Conservation (phyloP, 225 moss, liverwort and hornwort genomes). For the Rhytidiadelphus loreus region DNA sequence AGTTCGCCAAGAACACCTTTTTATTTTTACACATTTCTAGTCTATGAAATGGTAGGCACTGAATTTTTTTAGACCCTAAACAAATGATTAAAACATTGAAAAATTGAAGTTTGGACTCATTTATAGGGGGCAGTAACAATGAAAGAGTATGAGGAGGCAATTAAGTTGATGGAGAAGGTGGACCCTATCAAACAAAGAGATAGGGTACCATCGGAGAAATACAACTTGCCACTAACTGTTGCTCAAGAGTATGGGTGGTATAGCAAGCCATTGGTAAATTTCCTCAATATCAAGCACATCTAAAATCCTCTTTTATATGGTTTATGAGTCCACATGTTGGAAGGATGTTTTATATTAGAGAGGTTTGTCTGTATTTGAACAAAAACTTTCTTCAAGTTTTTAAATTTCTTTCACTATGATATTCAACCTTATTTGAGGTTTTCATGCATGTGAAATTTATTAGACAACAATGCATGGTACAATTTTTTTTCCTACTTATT, state of each 20-base stretch:
- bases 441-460: too few relatives aligned
- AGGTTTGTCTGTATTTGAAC: not conserved
- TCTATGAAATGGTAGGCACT: too few relatives aligned
- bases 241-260: slow-evolving; percentile 79
- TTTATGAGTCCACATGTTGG: not conserved
- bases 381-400: not conserved
- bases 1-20: fast-evolving
- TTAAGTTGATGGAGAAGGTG: slow-evolving; percentile 41
- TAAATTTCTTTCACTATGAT: fast-evolving
- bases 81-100: not conserved
- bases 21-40: fast-evolving
- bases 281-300: not conserved
- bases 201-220: slow-evolving; percentile 54
- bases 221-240: slow-evolving; percentile 50
- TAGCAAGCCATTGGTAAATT: slow-evolving; percentile 48
- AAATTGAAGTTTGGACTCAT: not conserved
- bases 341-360: not conserved
- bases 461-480: fast-evolving
- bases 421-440: not conserved
- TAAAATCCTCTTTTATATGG: not conserved
- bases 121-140: slow-evolving; percentile 32
- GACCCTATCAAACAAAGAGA: slow-evolving; percentile 63
- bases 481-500: not conserved
- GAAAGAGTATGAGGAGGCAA: slow-evolving; percentile 42
- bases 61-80: not conserved